phyloP scores from a whole-genome alignment of 768 basidiomycete genomes.

The Pleurotus sapidus region DNA sequence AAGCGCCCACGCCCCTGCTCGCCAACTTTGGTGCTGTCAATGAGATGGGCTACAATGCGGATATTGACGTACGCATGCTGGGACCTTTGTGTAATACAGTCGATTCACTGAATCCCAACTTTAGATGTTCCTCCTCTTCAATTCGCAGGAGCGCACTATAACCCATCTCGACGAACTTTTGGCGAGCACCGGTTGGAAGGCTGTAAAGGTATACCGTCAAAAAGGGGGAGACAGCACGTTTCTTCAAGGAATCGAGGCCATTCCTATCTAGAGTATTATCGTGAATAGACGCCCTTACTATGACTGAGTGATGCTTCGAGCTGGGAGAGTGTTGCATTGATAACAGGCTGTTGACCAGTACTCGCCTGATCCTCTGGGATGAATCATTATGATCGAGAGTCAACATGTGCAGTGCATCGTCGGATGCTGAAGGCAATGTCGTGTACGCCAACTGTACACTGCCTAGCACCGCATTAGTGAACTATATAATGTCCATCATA shows the following conservation, averaged over 20 bases:
- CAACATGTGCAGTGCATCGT: no score
- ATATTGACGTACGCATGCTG: slow-evolving; percentile 29
- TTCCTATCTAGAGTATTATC: slow-evolving; percentile 8
- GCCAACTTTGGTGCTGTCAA: slow-evolving; percentile 36
- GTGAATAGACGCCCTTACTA: no score
- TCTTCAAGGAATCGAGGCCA: slow-evolving; percentile 22
- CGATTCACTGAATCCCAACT: neutral
- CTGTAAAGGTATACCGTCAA: slow-evolving; percentile 20
- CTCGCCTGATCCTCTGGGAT: no score
- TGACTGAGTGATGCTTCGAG: no score
- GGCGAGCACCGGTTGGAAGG: slow-evolving; percentile 29
- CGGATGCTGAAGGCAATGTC: no score
- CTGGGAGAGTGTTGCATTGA: no score
- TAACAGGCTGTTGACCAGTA: no score
- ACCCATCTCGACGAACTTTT: slow-evolving; percentile 26
- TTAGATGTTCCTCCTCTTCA: slow-evolving; percentile 38
- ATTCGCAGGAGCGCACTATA: slow-evolving; percentile 36
- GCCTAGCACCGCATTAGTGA: no score
- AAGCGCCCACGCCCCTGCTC: slow-evolving; percentile 32
- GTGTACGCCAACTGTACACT: no score
- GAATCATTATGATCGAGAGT: no score
- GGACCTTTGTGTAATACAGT: neutral
- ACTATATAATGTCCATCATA: no score
- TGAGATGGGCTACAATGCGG: slow-evolving; percentile 31
- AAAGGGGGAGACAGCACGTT: slow-evolving; percentile 14